These are phyloP conservation scores for Neurospora sp. DNA, from an alignment of 495 filamentous ascomycete genomes.

Conservation along the genomic window DNA sequence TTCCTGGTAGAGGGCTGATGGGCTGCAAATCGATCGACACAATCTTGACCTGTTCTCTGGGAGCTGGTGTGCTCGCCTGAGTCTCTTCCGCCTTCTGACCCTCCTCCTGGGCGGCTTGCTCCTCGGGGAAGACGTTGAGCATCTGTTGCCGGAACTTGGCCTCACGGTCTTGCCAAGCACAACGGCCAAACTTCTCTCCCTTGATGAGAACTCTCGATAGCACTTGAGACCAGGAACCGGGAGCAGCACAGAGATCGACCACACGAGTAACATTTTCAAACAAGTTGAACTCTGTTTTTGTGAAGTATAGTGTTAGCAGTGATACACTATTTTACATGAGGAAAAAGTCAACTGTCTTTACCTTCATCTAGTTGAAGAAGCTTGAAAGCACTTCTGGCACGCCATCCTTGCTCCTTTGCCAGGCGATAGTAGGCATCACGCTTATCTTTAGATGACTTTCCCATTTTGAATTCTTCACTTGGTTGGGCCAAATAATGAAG, in stretches of 20 bases:
- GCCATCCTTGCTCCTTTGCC: constrained; percentile 97
- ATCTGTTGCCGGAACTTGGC: constrained; percentile 46
- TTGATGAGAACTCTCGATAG: constrained; percentile 87
- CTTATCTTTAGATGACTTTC: constrained; percentile 98
- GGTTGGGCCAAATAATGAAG: not conserved
- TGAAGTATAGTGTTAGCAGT: not conserved
- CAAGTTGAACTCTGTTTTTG: constrained; percentile 66
- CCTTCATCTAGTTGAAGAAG: constrained; percentile 87
- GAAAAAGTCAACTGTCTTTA: constrained; percentile 7
- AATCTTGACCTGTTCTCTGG: constrained; percentile 74
- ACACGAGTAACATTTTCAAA: constrained; percentile 83
- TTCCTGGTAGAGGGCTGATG: constrained; percentile 85
- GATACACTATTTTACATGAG: not conserved
- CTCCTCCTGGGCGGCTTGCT: constrained; percentile 16
- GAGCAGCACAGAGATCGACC: constrained; percentile 91
- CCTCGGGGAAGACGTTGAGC: constrained; percentile 34
- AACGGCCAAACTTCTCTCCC: constrained; percentile 75
- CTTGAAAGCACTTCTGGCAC: constrained; percentile 92
- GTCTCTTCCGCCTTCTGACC: not conserved
- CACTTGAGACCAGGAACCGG: constrained; percentile 94
- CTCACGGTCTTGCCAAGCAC: constrained; percentile 76
- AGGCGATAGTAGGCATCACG: constrained; percentile 95
- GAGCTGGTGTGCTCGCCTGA: constrained; percentile 8
- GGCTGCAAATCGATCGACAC: constrained; percentile 93
- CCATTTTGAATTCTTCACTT: constrained; percentile 47